These are phyloP conservation scores for Polychaeton citri DNA, from an alignment of 2,329 filamentous ascomycete species.

Conservation along the genomic window DNA sequence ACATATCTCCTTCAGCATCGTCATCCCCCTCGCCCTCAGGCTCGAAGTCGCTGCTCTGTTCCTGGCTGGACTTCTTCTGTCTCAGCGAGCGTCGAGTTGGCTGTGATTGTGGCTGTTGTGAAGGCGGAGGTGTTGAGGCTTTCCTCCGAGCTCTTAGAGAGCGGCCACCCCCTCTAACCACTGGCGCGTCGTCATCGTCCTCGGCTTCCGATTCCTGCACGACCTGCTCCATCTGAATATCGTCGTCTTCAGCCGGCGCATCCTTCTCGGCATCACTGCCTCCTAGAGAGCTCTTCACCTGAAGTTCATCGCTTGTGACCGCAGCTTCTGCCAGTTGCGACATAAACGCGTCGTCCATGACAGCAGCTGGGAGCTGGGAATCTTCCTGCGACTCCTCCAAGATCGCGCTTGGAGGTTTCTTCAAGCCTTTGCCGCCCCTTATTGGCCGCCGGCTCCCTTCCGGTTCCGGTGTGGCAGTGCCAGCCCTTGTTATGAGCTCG, in stretches of 20 bases:
- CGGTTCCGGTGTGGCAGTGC: conserved; percentile 37
- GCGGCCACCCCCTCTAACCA: conserved; percentile 31
- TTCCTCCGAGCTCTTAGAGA: conserved; percentile 16
- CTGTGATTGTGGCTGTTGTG: conserved; percentile 15
- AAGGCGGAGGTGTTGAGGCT: conserved; percentile 16
- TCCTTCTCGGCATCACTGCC: conserved; percentile 15
- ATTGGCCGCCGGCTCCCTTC: conserved; percentile 25
- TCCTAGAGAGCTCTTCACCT: conserved; percentile 17
- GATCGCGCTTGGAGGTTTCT: conserved; percentile 35
- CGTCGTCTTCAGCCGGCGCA: conserved; percentile 19
- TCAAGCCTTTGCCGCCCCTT: conserved; percentile 35
- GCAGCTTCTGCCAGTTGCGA: conserved; percentile 14
- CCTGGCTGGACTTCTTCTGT: conserved; percentile 28
- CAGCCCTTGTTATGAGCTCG: conserved; percentile 39
- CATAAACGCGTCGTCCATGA: conserved; percentile 19
- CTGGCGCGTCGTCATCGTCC: conserved; percentile 37
- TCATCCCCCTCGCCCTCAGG: conserved; percentile 44
- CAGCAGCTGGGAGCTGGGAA: conserved; percentile 22
- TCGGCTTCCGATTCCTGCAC: conserved; percentile 26
- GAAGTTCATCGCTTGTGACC: conserved; percentile 13
- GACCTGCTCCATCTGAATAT: conserved; percentile 23
- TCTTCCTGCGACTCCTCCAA: conserved; percentile 42
- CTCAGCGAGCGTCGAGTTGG: conserved; percentile 26
- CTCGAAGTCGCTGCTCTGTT: conserved; percentile 52
- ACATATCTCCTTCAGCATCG: conserved; percentile 38